Evolutionary conservation across 78 protist genomes (phyloP), one percentile per base, ranked within the genome.

Genomic region (Goniomonas avonlea): DNA sequence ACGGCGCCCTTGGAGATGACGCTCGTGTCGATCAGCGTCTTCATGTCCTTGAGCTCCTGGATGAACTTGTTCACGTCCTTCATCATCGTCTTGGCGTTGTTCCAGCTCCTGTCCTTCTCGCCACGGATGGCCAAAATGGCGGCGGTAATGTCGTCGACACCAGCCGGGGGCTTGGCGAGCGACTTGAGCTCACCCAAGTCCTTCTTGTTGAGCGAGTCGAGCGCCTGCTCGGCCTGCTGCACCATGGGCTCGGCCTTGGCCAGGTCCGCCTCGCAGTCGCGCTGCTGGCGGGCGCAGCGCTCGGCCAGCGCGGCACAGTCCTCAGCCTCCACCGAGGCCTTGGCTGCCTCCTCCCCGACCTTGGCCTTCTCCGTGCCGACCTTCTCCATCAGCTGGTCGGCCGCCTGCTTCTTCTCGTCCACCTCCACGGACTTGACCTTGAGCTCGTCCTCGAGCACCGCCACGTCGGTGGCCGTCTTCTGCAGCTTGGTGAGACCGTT

Each of bases 191-290:
- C 91, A 7, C 77, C 79, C 0, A 92, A 63, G 56, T 84, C 82
- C 32, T 41, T 69, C 78, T 82, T 82, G 76, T 87, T 69, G n/a
- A 92, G 63, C 23, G 84, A 53, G 66, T 89, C 76, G 40, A 92
- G 86, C 13, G 96, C 96, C 4, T 76, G 88, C 35, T 71, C 37
- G 25, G 96, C 93, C 31, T 55, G 82, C 34, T 65, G 53, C 38
- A 92, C 80, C n/a, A 76, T 81, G 1, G 96, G 96, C 61, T 83
- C 73, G 40, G 93, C 96, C 17, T 60, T 63, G 29, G 37, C 69
- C 18, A 92, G 82, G 25, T 87, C 92, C 17, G 4, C 25, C 41
- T 79, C 76, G 83, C 89, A 81, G 27, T 69, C 79, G 8, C 35
- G 68, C 68, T 82, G 56, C 69, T 43, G 34, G 53, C 1, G 31